Evolutionary conservation across 2,329 filamentous ascomycete species (phyloP), one percentile per base, ranked within the genome.

Genomic region (Xylaria multiplex): DNA sequence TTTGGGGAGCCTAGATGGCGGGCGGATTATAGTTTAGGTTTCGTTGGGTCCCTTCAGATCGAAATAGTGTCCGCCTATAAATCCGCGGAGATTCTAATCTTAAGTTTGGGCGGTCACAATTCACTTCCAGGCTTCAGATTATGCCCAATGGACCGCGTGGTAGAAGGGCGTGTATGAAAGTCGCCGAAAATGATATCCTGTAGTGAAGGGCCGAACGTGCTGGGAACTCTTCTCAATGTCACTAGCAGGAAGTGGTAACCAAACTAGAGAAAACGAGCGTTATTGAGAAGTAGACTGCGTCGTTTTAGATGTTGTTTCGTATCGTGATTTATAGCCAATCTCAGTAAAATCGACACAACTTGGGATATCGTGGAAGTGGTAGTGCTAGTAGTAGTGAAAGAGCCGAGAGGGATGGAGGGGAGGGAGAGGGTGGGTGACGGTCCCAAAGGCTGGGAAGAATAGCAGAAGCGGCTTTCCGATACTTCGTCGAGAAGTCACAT

Each of bases 1-100:
- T 65, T 67, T 62, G 50, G 59, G 53, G 32, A 54, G 22, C 53
- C 42, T 59, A 30, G 22, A 48, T 27, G 40, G 30, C 42, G 22
- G 52, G 37, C 30, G 19, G 24, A 55, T 52, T 53, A 57, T 46
- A 35, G 57, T 55, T 56, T 55, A 40, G 37, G 57, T 50, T 56
- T 52, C 6, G 35, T 27, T 27, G 32, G 19, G 56, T 59, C 32
- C 57, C 45, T 52, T 8, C 6, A 11, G 35, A n/a, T 45, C 37
- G n/a, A 49, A n/a, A 30, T 46, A 61, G 19, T 40, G 40, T 30
- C 52, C 14, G 55, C 35, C 43, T 24, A 19, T 58, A 42, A 58
- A 30, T 53, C 37, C 55, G 14, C 14, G 55, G n/a, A 62, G 43
- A 56, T 19, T 9, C n/a, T 19, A 59, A 50, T 22, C 46, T 49